phyloP scores from a whole-genome alignment of 495 filamentous ascomycete genomes.

The Penicillium alfredii region DNA sequence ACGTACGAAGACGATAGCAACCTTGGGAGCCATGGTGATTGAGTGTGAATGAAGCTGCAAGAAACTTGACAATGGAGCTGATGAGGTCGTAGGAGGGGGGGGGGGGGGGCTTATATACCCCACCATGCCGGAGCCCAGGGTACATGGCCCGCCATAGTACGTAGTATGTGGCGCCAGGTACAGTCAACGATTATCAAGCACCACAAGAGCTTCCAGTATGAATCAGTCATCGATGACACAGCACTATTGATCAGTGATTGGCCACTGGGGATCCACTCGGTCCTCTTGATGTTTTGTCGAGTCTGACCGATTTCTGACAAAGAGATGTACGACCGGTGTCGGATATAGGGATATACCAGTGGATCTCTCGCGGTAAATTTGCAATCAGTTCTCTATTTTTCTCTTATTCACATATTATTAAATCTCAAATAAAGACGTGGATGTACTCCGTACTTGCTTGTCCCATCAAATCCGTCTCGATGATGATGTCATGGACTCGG shows the following conservation, averaged over 20 bases:
- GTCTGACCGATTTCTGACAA: slow-evolving; percentile 39
- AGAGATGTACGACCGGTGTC: slow-evolving; percentile 16
- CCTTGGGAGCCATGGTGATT: slow-evolving; percentile 80
- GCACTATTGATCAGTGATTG: slow-evolving; percentile 13
- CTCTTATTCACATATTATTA: too few species aligned
- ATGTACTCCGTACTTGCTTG: background rate
- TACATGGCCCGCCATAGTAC: slow-evolving; percentile 1
- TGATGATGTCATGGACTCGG: slow-evolving; percentile 5
- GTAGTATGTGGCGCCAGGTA: slow-evolving; percentile 1
- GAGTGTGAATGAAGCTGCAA: slow-evolving; percentile 1
- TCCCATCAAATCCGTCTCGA: slow-evolving; percentile 2
- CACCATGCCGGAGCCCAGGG: background rate
- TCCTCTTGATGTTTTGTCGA: slow-evolving; percentile 12
- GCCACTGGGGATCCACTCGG: slow-evolving; percentile 9
- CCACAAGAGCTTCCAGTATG: slow-evolving; percentile 10
- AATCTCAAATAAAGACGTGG: too few species aligned
- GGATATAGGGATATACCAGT: too few species aligned
- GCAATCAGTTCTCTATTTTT: too few species aligned
- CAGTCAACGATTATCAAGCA: slow-evolving; percentile 10
- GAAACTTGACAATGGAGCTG: background rate
- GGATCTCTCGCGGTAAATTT: too few species aligned
- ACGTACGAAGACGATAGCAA: slow-evolving; percentile 86
- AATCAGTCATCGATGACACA: slow-evolving; percentile 39
- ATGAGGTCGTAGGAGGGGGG: background rate
- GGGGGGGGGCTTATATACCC: slow-evolving; percentile 1